Evolutionary conservation across 352 stramenopile genomes (phyloP).

Genomic region (Globisporangium lucens): DNA sequence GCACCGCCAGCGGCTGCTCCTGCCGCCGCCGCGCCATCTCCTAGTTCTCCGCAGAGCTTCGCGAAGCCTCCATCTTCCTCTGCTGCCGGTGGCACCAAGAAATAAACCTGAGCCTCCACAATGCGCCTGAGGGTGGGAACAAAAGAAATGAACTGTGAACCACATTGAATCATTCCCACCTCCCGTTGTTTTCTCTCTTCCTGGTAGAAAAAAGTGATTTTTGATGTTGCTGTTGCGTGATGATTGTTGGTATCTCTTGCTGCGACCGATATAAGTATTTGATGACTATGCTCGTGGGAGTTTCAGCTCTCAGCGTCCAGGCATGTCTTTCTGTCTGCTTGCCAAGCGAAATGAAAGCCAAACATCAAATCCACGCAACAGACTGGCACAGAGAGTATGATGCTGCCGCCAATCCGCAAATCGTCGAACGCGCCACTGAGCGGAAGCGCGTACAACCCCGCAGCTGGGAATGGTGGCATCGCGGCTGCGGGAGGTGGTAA

Average conservation of each 20-base stretch:
- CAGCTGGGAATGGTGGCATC: neutral
- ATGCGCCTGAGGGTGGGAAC: neutral
- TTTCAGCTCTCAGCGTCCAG: neutral
- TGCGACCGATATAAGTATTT: neutral
- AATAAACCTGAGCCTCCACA: neutral
- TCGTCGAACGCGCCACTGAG: constrained; percentile 17
- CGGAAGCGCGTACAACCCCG: neutral
- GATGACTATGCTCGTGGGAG: neutral
- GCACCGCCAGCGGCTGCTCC: neutral
- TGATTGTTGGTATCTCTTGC: neutral
- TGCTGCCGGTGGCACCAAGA: neutral
- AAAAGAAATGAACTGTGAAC: neutral
- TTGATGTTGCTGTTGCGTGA: neutral
- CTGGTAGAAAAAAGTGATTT: neutral
- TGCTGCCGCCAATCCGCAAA: constrained; percentile 55
- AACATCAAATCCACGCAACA: neutral
- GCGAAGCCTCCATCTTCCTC: neutral
- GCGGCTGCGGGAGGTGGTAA: neutral
- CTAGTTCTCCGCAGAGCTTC: constrained; percentile 7
- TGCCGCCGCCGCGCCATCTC: neutral
- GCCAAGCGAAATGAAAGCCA: neutral
- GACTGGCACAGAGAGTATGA: constrained; percentile 16
- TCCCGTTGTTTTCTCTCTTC: neutral
- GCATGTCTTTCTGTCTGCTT: neutral
- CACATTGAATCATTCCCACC: neutral